Conservation (phyloP, 1,139 yeast species). For the Yamadazyma conglobata region DNA sequence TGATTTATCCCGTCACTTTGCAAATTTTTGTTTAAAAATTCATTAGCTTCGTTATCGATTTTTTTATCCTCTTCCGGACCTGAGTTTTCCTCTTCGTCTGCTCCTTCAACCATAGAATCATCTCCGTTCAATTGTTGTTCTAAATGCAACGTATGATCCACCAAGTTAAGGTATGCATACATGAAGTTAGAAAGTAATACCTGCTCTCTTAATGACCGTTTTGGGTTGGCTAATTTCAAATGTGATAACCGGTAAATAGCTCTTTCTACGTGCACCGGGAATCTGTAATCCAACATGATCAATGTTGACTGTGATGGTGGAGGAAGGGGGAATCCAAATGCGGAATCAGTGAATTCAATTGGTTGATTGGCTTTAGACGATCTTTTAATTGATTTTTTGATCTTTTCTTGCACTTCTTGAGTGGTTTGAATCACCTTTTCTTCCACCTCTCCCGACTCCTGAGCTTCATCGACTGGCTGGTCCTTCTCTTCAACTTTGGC, state of each 20-base stretch:
- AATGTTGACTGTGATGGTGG: conserved; percentile 73
- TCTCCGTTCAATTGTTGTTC: conserved; percentile 47
- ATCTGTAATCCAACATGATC: conserved; percentile 77
- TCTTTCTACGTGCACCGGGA: conserved; percentile 92
- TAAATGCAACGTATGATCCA: conserved; percentile 79
- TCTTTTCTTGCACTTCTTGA: conserved; percentile 44
- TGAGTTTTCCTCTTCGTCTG: neutral
- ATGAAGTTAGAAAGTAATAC: conserved; percentile 90
- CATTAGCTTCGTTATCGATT: too few relatives aligned
- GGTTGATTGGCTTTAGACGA: conserved; percentile 62
- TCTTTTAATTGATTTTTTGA: conserved; percentile 42
- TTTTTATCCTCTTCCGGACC: neutral
- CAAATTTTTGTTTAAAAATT: too few relatives aligned
- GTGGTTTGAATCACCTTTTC: conserved; percentile 32
- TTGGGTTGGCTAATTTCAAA: conserved; percentile 88
- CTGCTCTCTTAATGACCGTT: conserved; percentile 86
- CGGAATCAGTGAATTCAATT: conserved; percentile 72
- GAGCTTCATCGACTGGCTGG: conserved; percentile 3
- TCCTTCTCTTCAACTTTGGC: conserved; percentile 4
- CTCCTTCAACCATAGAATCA: conserved; percentile 12
- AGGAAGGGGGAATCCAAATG: conserved; percentile 83
- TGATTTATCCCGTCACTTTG: too few relatives aligned
- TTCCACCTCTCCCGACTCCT: conserved; percentile 11
- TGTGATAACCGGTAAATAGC: conserved; percentile 93
- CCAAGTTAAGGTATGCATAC: conserved; percentile 94